Evolutionary conservation across 2,329 filamentous ascomycete species (phyloP).

Genomic region (Colletotrichum sp.): DNA sequence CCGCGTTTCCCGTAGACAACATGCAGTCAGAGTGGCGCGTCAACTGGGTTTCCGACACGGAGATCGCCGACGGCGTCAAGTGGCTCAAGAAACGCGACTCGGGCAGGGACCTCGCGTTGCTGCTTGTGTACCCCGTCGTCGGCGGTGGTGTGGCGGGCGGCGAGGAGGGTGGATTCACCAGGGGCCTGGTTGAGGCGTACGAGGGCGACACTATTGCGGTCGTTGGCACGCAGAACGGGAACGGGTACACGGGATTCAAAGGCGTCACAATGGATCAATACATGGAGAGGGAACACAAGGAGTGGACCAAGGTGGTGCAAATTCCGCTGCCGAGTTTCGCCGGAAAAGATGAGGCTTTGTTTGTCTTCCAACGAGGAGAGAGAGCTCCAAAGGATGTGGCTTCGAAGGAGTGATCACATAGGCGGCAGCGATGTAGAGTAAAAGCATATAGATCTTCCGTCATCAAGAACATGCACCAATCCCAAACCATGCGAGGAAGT

Average conservation of each 20-base stretch:
- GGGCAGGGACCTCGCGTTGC: constrained; percentile 62
- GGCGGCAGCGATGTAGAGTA: not conserved
- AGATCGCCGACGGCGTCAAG: constrained; percentile 62
- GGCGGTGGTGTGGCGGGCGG: constrained; percentile 68
- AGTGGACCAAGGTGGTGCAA: constrained; percentile 66
- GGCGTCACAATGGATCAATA: constrained; percentile 69
- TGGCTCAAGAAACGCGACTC: constrained; percentile 58
- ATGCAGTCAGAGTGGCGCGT: constrained; percentile 72
- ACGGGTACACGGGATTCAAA: constrained; percentile 75
- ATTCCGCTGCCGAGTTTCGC: constrained; percentile 76
- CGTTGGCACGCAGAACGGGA: constrained; percentile 76
- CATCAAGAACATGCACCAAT: not conserved
- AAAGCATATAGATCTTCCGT: not conserved
- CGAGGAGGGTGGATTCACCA: constrained; percentile 69
- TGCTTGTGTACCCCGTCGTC: constrained; percentile 78
- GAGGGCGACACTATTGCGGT: constrained; percentile 70
- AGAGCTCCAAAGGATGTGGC: constrained; percentile 31
- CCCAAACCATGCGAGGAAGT: too few relatives aligned
- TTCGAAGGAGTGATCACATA: not conserved
- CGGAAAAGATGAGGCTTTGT: constrained; percentile 78
- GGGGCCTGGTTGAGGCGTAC: constrained; percentile 65
- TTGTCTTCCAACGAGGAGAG: constrained; percentile 64
- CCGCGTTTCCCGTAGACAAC: constrained; percentile 69
- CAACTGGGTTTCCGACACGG: constrained; percentile 72
- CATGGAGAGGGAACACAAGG: constrained; percentile 61